Evolutionary conservation across 78 protist genomes (phyloP).

Genomic region (slime mould (Dictyostelium discoideum)): DNA sequence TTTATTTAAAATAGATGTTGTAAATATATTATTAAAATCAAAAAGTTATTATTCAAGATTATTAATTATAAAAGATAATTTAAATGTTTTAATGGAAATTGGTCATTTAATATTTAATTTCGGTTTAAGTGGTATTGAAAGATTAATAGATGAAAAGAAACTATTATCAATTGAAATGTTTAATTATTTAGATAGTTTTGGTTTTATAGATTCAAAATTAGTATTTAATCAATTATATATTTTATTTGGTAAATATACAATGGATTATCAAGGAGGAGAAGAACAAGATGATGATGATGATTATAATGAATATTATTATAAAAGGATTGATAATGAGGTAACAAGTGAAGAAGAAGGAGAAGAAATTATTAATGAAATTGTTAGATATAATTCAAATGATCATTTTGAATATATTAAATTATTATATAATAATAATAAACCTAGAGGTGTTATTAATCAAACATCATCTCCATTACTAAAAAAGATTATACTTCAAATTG

Average conservation of each 20-base stretch:
- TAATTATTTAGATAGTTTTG: not conserved
- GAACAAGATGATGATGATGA: not conserved
- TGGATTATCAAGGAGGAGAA: not conserved
- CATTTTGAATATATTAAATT: not conserved
- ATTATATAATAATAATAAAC: not conserved
- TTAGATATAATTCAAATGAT: not conserved
- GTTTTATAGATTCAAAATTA: not conserved
- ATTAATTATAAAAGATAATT: not conserved
- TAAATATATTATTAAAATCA: not conserved
- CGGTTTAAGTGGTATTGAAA: not conserved
- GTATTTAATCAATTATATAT: not conserved
- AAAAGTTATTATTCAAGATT: not conserved
- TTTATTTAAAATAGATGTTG: not conserved
- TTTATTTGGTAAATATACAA: not conserved
- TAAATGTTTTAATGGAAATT: not conserved
- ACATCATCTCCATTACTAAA: not conserved
- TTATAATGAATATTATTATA: not conserved
- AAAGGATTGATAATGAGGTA: no score
- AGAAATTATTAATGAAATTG: not conserved
- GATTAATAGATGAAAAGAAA: not conserved
- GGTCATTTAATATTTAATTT: not conserved
- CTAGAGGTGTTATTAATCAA: not conserved
- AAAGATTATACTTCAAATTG: not conserved
- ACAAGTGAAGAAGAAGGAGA: not conserved
- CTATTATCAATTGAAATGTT: not conserved